Conservation (phyloP, 805 yeast genomes). For the Tetrapisispora arboricola region DNA sequence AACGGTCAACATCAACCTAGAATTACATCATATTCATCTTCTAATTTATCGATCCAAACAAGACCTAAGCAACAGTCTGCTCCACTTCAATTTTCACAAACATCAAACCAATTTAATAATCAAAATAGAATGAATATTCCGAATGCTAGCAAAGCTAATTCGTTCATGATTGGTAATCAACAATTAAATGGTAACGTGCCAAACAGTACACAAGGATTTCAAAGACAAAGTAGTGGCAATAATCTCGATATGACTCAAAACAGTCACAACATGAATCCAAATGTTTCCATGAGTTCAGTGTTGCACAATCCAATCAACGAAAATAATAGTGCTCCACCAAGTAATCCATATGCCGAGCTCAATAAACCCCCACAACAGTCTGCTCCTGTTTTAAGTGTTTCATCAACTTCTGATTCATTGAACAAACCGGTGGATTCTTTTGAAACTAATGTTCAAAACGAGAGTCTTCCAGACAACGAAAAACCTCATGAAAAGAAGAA, state of each 20-base stretch:
- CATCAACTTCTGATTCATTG: background rate
- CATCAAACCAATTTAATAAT: background rate
- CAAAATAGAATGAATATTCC: constrained; percentile 9
- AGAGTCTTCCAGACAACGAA: background rate
- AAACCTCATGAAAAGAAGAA: constrained; percentile 4
- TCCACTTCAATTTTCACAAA: constrained; percentile 1
- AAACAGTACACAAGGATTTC: constrained; percentile 7
- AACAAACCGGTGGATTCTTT: background rate
- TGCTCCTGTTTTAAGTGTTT: background rate
- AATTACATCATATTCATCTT: constrained; percentile 20
- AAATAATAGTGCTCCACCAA: background rate
- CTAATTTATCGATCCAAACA: constrained; percentile 11
- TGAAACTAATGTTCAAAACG: background rate
- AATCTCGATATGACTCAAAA: constrained; percentile 15
- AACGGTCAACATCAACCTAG: constrained; percentile 15
- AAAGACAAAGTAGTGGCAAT: constrained; percentile 20
- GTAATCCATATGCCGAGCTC: background rate
- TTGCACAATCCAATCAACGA: constrained; percentile 10
- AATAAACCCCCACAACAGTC: background rate
- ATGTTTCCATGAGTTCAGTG: constrained; percentile 18
- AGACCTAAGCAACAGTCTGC: constrained; percentile 6
- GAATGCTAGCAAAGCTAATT: constrained; percentile 6
- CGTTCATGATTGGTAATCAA: constrained; percentile 5
- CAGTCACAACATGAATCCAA: constrained; percentile 9
- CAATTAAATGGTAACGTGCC: constrained; percentile 1